A percentile compares a stretch with the other conserved stretches of the same genome.
phyloP scores from a whole-genome alignment of 129 eudicot species.

The Logfia minima region DNA sequence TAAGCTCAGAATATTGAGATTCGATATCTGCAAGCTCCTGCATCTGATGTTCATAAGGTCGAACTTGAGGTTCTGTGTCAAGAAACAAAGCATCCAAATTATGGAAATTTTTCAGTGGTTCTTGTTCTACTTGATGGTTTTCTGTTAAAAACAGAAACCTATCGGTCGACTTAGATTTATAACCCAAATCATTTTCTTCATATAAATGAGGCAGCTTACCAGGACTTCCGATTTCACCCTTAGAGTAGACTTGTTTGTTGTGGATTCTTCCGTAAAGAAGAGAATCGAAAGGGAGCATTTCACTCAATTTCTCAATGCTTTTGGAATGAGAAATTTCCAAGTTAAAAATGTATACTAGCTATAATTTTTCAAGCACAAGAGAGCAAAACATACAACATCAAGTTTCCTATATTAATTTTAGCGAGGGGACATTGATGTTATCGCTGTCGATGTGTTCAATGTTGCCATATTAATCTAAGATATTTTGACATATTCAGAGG shows the following conservation, averaged over 20 bases:
- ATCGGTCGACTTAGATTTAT: neutral
- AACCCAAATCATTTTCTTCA: conserved; percentile 28
- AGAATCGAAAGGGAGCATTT: conserved; percentile 32
- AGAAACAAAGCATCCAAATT: conserved; percentile 27
- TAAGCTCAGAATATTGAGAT: conserved; percentile 32
- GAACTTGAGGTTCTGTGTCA: conserved; percentile 33
- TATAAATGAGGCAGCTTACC: conserved; percentile 21
- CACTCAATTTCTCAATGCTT: conserved; percentile 1
- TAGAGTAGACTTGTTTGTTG: conserved; percentile 21
- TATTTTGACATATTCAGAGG: conserved; percentile 29
- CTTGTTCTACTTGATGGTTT: conserved; percentile 26
- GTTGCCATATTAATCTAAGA: conserved; percentile 28
- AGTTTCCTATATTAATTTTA: conserved; percentile 10
- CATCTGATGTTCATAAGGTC: conserved; percentile 35
- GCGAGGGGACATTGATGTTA: conserved; percentile 25
- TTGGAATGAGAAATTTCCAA: neutral
- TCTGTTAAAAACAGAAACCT: neutral
- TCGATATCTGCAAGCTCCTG: conserved; percentile 29
- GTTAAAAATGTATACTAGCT: neutral
- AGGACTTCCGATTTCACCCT: neutral
- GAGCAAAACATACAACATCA: neutral
- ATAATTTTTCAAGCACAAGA: neutral
- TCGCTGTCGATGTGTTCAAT: conserved; percentile 34
- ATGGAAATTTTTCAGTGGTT: conserved; percentile 24
- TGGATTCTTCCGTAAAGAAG: conserved; percentile 14